These are phyloP conservation scores for Triadica sebifera DNA, from an alignment of 345 rosid genomes.

Conservation along the genomic window DNA sequence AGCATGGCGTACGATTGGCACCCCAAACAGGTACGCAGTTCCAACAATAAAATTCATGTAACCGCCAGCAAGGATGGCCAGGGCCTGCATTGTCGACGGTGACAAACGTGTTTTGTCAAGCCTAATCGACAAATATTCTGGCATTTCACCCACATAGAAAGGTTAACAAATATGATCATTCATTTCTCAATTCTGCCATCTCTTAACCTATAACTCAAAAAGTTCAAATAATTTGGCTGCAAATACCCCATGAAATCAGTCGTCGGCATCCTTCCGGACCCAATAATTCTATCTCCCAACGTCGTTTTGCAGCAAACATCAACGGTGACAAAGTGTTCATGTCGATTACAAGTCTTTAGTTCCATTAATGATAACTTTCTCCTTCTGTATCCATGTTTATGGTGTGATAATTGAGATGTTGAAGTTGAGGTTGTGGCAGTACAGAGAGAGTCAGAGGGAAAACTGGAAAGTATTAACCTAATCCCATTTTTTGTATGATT, in stretches of 20 bases:
- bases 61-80: conserved; percentile 15
- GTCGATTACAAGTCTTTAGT: conserved; percentile 17
- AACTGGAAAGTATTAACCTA: no score
- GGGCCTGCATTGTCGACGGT: not conserved
- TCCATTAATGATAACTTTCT: conserved; percentile 22
- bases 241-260: conserved; percentile 28
- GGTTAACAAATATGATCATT: conserved; percentile 31
- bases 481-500: no score
- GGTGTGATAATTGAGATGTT: not conserved
- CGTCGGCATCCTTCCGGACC: conserved; percentile 18
- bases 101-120: conserved; percentile 20
- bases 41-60: conserved; percentile 22
- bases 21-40: conserved; percentile 51
- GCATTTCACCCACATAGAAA: conserved; percentile 25
- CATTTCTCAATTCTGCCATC: conserved; percentile 11
- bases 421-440: no score
- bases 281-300: conserved; percentile 19
- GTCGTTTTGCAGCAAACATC: conserved; percentile 23
- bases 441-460: no score
- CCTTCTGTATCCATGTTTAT: conserved; percentile 16
- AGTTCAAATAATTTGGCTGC: conserved; percentile 22
- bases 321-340: conserved; percentile 7
- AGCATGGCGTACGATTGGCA: conserved; percentile 8
- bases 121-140: conserved; percentile 5
- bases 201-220: conserved; percentile 33